Evolutionary conservation across 1,139 yeast species (phyloP).

Genomic region (Geotrichum carabidarum): DNA sequence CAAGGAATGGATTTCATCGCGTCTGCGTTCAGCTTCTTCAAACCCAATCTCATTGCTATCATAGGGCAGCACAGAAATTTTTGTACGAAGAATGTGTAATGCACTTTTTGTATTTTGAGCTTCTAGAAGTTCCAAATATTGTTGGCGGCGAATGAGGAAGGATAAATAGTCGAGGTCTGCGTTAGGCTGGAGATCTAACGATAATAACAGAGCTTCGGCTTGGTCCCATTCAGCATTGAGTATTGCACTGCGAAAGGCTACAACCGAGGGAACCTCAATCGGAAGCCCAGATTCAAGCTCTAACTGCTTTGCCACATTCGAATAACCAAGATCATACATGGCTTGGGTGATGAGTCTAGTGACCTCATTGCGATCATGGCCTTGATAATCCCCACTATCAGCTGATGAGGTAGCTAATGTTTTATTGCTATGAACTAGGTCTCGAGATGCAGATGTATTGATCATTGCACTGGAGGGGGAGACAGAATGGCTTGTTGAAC

Average conservation of each 20-base stretch:
- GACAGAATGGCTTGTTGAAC: not conserved
- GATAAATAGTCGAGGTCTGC: conserved; percentile 24
- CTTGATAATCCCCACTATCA: conserved; percentile 34
- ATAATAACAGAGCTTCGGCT: conserved; percentile 39
- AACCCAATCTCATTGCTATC: conserved; percentile 19
- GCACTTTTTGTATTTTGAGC: conserved; percentile 39
- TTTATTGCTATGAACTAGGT: not conserved
- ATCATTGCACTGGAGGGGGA: not conserved
- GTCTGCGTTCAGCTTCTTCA: conserved; percentile 17
- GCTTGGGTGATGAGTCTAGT: conserved; percentile 49
- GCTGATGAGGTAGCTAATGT: not conserved
- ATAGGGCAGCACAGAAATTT: conserved; percentile 32
- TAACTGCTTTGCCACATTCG: conserved; percentile 39
- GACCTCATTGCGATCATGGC: conserved; percentile 42
- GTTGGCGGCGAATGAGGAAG: conserved; percentile 36
- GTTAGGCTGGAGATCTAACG: conserved; percentile 32
- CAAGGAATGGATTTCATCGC: conserved; percentile 32
- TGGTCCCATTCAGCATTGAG: conserved; percentile 42
- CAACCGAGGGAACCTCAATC: conserved; percentile 38
- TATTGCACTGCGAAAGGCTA: conserved; percentile 41
- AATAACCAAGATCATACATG: conserved; percentile 47
- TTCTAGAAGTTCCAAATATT: conserved; percentile 34
- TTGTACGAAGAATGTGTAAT: conserved; percentile 42
- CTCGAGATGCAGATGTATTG: not conserved
- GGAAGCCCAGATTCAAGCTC: conserved; percentile 43